Evolutionary conservation across 163 green algal genomes (phyloP), one percentile per base, ranked within the genome.

Genomic region (Picocystis sp.): DNA sequence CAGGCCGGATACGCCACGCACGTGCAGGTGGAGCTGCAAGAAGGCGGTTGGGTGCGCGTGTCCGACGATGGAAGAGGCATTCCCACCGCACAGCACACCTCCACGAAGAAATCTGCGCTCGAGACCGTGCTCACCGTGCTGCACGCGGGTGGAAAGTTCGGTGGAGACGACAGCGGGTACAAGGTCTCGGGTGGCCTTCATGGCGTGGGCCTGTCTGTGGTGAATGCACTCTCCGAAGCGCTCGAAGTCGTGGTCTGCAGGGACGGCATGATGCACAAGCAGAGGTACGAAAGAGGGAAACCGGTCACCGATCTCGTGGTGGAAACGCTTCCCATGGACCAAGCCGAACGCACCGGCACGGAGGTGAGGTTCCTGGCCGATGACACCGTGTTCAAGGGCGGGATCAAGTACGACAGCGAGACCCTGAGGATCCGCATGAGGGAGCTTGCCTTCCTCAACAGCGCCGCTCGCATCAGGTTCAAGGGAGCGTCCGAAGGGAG

Each of bases 111-210:
- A 69, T 84, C 72, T 1, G 80, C 82, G 0, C 70, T 94, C 45
- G 85, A 96, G 54, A 93, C 83, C 22, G 88, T 97, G 35, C 74
- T 99, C 33, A 99, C 90, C 29, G 80, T 93, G 49, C 80, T 98
- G 56, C 91, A 99, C 67, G 90, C 91, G 10, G 91, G 91, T n/a
- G 90, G 89, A 63, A 98, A 99, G 72, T 99, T 99, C 71, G 90
- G 87, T 0, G 66, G 61, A 8, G 61, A 70, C 9, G 56, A 57
- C 34, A 82, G 67, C 52, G 90, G 87, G 0, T 98, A 99, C 72
- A 67, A 51, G 17, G 82, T 95, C 8, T 90, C 76, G 3, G 90
- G 90, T 5, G 90, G 90, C 1, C 75, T 99, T 52, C 90, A 99
- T 61, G 90, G 90, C 21, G 90, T 99, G 24, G 90, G 90, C 44